Evolutionary conservation across 2,329 filamentous ascomycete species (phyloP).

Genomic region (Claviceps sp.): DNA sequence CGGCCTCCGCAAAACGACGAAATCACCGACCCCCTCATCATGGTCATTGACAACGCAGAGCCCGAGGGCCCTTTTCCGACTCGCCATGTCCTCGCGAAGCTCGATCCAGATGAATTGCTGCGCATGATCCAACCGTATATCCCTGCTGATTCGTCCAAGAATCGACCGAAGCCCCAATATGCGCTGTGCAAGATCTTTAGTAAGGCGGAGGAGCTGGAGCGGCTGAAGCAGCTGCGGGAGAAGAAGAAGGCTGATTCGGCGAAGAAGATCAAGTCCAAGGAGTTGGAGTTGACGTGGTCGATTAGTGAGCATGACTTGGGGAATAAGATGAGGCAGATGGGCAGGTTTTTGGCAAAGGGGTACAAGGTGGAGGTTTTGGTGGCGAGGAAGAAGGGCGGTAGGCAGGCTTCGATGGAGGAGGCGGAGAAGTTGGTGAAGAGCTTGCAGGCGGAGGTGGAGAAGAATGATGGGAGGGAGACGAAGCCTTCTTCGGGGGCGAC

Average conservation of each 20-base stretch:
- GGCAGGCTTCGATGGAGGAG: slow-evolving; percentile 46
- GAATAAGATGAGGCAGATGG: slow-evolving; percentile 55
- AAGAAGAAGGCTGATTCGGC: slow-evolving; percentile 26
- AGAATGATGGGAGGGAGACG: slow-evolving; percentile 27
- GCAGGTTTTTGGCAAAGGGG: slow-evolving; percentile 59
- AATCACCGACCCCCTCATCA: slow-evolving; percentile 29
- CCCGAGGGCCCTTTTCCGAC: slow-evolving; percentile 26
- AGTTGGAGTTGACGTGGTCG: slow-evolving; percentile 82
- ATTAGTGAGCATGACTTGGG: slow-evolving; percentile 63
- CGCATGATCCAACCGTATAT: slow-evolving; percentile 28
- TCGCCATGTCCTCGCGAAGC: slow-evolving; percentile 25
- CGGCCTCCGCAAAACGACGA: slow-evolving; percentile 30
- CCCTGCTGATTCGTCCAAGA: slow-evolving; percentile 15
- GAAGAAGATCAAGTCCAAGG: slow-evolving; percentile 43
- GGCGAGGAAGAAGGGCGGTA: slow-evolving; percentile 48
- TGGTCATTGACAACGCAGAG: slow-evolving; percentile 26
- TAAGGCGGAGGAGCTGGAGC: slow-evolving; percentile 36
- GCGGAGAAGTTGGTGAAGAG: slow-evolving; percentile 39
- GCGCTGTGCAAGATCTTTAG: slow-evolving; percentile 62
- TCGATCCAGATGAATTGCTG: slow-evolving; percentile 24
- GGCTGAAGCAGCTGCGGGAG: slow-evolving; percentile 27
- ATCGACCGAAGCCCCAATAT: slow-evolving; percentile 12
- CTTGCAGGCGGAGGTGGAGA: slow-evolving; percentile 22
- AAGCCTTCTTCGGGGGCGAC: slow-evolving; percentile 32
- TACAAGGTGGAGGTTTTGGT: slow-evolving; percentile 62